phyloP scores from a whole-genome alignment of 2,329 filamentous ascomycete species.

The Westerdykella ornata region DNA sequence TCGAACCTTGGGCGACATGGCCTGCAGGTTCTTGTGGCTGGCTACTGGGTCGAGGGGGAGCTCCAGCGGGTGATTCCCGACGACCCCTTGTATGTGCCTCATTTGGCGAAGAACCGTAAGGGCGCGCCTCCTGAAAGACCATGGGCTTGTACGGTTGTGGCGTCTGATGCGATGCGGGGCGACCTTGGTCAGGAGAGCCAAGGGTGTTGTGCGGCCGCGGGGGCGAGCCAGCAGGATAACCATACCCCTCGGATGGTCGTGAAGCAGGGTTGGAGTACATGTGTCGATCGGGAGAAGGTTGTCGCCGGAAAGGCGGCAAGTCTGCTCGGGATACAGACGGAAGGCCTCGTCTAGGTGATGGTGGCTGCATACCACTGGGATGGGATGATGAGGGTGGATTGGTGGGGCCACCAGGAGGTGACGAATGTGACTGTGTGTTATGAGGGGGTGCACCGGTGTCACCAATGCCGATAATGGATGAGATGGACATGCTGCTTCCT shows the following conservation, averaged over 20 bases:
- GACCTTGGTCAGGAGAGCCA: constrained; percentile 31
- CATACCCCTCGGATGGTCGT: constrained; percentile 23
- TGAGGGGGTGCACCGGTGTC: constrained; percentile 38
- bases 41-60: constrained; percentile 38
- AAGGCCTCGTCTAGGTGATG: constrained; percentile 38
- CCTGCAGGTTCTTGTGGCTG: constrained; percentile 31
- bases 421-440: constrained; percentile 40
- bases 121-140: constrained; percentile 24
- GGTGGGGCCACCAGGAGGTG: constrained; percentile 35
- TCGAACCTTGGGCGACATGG: constrained; percentile 16
- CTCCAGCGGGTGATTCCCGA: constrained; percentile 18
- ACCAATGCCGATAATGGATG: constrained; percentile 59
- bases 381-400: constrained; percentile 34
- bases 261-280: constrained; percentile 20
- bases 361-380: constrained; percentile 41
- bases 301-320: constrained; percentile 32
- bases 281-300: constrained; percentile 35
- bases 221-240: constrained; percentile 27
- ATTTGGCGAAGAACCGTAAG: constrained; percentile 26
- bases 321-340: constrained; percentile 28
- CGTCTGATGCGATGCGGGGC: constrained; percentile 26
- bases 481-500: constrained; percentile 65
- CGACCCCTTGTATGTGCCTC: constrained; percentile 21
- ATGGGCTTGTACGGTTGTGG: constrained; percentile 32
- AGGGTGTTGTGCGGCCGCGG: constrained; percentile 30